Conservation (phyloP, 2,329 filamentous ascomycete genomes). For the Nannizziopsis barbatae region DNA sequence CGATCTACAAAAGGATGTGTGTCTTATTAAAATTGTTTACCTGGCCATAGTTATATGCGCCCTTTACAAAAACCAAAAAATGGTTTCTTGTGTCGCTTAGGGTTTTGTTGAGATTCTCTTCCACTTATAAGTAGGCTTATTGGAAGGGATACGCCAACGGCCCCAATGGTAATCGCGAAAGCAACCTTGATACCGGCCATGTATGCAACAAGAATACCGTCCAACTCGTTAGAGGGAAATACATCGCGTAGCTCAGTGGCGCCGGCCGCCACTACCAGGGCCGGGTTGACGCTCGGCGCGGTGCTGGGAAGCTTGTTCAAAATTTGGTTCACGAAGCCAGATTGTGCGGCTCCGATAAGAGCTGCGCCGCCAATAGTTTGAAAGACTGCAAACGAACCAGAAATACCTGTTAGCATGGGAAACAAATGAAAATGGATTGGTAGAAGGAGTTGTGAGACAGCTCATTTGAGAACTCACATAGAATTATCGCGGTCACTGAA, state of each 20-base stretch:
- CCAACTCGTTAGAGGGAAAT: slow-evolving; percentile 42
- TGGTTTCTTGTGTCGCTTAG: too few species aligned
- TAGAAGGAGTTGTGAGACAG: too few species aligned
- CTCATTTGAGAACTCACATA: too few species aligned
- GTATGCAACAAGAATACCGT: slow-evolving; percentile 28
- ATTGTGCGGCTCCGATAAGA: slow-evolving; percentile 30
- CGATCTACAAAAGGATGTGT: too few species aligned
- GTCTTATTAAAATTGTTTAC: too few species aligned
- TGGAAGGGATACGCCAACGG: not conserved
- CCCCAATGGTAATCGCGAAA: slow-evolving; percentile 24
- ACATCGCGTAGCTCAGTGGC: slow-evolving; percentile 48
- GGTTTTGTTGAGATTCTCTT: not conserved
- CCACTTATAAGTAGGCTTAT: slow-evolving; percentile 1
- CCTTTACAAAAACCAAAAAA: too few species aligned
- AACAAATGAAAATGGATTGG: too few species aligned
- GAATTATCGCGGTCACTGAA: slow-evolving; percentile 24
- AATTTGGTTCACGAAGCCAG: slow-evolving; percentile 30
- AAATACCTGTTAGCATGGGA: too few species aligned
- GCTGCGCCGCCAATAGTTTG: slow-evolving; percentile 30
- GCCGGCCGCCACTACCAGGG: slow-evolving; percentile 35
- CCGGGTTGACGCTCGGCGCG: slow-evolving; percentile 33
- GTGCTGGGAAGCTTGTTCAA: slow-evolving; percentile 18
- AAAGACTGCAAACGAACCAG: too few species aligned
- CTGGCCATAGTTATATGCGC: too few species aligned
- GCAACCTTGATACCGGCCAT: slow-evolving; percentile 3